These are phyloP conservation scores for Arachis stenosperma DNA, from an alignment of 306 rosid species.

Conservation along the genomic window DNA sequence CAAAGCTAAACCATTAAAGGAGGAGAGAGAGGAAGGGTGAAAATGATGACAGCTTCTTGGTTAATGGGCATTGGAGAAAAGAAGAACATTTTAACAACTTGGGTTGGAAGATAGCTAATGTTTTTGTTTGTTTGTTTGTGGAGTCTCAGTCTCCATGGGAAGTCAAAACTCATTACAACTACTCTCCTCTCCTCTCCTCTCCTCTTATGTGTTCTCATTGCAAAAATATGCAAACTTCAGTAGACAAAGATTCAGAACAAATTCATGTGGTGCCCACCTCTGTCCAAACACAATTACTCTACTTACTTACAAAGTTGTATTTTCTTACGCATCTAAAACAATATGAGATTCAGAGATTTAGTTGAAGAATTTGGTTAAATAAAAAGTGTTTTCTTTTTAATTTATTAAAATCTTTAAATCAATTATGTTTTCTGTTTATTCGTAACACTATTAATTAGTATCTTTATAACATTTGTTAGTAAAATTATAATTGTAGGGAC, in stretches of 20 bases:
- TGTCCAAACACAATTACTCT: background rate
- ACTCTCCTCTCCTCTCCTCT: background rate
- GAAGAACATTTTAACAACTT: constrained; percentile 50
- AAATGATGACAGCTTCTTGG: constrained; percentile 56
- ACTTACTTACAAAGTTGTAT: constrained; percentile 4
- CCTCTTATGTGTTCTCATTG: background rate
- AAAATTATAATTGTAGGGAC: too few species aligned
- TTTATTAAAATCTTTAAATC: too few species aligned
- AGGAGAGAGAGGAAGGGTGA: constrained; percentile 31
- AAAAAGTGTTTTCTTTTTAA: too few species aligned
- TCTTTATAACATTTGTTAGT: too few species aligned
- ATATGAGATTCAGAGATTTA: too few species aligned
- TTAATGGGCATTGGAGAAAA: constrained; percentile 48
- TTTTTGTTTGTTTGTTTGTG: constrained; percentile 38
- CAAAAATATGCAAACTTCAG: constrained; percentile 1
- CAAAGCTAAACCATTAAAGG: constrained; percentile 63
- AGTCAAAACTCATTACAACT: constrained; percentile 42
- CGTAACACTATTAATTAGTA: too few species aligned
- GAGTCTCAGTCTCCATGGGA: constrained; percentile 33
- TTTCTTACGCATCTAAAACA: too few species aligned
- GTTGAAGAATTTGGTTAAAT: too few species aligned
- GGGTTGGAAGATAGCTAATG: constrained; percentile 69
- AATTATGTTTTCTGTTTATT: too few species aligned
- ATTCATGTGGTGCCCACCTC: constrained; percentile 31
- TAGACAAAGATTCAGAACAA: constrained; percentile 47